Conservation (phyloP, 2,329 filamentous ascomycete species). For the Sporothrix luriei region DNA sequence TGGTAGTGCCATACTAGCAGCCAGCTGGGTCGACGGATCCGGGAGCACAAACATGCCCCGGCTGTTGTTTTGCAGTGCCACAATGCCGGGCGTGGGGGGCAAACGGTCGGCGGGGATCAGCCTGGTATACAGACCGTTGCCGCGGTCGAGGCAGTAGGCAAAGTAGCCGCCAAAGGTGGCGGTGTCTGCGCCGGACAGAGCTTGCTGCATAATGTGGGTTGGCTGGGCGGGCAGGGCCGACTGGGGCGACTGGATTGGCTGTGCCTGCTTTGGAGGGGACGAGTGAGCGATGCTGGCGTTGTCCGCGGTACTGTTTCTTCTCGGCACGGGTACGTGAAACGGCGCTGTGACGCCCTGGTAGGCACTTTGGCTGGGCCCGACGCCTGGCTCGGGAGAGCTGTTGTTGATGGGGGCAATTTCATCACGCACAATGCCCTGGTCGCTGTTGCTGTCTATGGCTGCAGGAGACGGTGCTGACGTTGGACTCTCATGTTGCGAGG, state of each 20-base stretch:
- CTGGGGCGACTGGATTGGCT: no score
- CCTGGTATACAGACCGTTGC: conserved; percentile 57
- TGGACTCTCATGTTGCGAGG: background rate
- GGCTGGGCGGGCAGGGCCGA: background rate
- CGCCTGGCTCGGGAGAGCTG: background rate
- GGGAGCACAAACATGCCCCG: conserved; percentile 53
- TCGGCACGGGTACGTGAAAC: background rate
- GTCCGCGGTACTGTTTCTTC: background rate
- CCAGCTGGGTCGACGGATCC: conserved; percentile 22
- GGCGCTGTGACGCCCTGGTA: background rate
- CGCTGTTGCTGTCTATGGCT: background rate
- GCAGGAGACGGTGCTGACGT: background rate
- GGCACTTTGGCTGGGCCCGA: background rate
- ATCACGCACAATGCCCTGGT: background rate
- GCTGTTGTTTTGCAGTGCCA: conserved; percentile 45
- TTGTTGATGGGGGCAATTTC: background rate
- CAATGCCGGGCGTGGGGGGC: conserved; percentile 50
- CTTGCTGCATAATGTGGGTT: background rate
- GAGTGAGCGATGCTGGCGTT: background rate
- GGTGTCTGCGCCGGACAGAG: background rate
- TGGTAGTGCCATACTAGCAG: no score
- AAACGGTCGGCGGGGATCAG: conserved; percentile 60
- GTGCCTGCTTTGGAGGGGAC: background rate
- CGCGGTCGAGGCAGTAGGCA: conserved; percentile 58
- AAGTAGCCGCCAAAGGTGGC: conserved; percentile 27